These are phyloP conservation scores for Ogataea salicorniae DNA, from an alignment of 805 yeast genomes.

Conservation along the genomic window DNA sequence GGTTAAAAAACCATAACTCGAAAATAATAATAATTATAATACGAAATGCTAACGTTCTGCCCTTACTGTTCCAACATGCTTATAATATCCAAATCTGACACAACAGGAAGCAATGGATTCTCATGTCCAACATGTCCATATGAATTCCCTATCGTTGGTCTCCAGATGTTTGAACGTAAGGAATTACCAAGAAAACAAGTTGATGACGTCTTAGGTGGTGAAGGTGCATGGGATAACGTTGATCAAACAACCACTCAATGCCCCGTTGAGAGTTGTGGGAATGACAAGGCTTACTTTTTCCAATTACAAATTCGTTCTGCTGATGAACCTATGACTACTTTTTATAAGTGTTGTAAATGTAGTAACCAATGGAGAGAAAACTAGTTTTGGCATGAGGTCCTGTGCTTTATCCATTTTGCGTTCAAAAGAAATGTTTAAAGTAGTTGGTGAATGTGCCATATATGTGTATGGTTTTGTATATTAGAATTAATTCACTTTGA, in stretches of 20 bases:
- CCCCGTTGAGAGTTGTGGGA: constrained; percentile 81
- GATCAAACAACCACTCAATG: constrained; percentile 94
- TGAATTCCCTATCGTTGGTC: constrained; percentile 80
- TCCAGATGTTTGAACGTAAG: constrained; percentile 82
- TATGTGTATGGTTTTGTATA: no score
- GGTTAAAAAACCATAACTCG: neutral
- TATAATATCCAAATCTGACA: constrained; percentile 57
- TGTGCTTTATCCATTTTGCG: neutral
- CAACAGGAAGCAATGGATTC: constrained; percentile 52
- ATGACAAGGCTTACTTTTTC: constrained; percentile 90
- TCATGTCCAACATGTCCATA: constrained; percentile 95
- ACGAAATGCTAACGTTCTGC: constrained; percentile 82
- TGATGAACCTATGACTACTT: constrained; percentile 99
- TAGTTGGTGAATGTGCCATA: no score
- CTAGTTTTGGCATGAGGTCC: constrained; percentile 23
- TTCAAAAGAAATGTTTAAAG: neutral
- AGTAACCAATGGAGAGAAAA: constrained; percentile 97
- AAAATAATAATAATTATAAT: neutral
- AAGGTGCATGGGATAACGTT: constrained; percentile 98
- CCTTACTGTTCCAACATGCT: constrained; percentile 94
- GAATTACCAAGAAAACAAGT: constrained; percentile 81
- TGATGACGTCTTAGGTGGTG: constrained; percentile 95
- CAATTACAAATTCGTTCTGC: constrained; percentile 96
- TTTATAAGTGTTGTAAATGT: constrained; percentile 91
- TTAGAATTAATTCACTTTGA: no score